Evolutionary conservation across 768 basidiomycete species (phyloP).

Genomic region (Sistotremastrum niveocremeum): DNA sequence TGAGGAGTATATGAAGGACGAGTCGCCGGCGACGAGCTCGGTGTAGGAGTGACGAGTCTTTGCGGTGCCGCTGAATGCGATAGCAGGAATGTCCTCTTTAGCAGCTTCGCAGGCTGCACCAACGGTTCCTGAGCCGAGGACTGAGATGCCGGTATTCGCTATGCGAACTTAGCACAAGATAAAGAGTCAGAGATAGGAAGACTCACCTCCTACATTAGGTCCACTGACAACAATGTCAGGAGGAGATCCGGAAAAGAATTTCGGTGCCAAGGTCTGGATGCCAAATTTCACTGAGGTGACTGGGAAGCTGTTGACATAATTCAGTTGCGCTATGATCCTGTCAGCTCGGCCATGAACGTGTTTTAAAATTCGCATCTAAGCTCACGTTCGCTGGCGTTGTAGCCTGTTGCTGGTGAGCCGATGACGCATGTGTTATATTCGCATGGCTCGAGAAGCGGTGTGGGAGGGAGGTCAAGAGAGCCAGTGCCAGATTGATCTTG

Average conservation of each 20-base stretch:
- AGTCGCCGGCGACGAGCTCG: conserved; percentile 8
- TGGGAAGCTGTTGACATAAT: conserved; percentile 32
- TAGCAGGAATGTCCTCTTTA: conserved; percentile 15
- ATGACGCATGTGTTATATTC: conserved; percentile 29
- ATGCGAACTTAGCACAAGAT: neutral
- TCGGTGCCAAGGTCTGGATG: conserved; percentile 23
- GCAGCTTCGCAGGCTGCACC: conserved; percentile 17
- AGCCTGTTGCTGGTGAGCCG: conserved; percentile 30
- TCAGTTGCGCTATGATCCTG: conserved; percentile 18
- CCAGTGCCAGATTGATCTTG: conserved; percentile 34
- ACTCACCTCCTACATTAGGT: conserved; percentile 18
- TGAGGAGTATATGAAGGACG: conserved; percentile 1
- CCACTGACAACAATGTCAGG: conserved; percentile 28
- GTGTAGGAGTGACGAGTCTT: conserved; percentile 16
- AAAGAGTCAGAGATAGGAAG: neutral
- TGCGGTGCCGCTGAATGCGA: conserved; percentile 18
- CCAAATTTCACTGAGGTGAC: conserved; percentile 26
- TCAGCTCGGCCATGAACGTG: too few species aligned
- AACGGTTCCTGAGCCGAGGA: conserved; percentile 4
- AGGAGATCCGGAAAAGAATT: conserved; percentile 16
- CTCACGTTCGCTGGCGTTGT: conserved; percentile 27
- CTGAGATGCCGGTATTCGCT: neutral
- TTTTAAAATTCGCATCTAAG: neutral
- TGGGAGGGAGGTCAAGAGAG: conserved; percentile 23
- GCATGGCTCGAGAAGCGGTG: conserved; percentile 20